Evolutionary conservation across 2,329 filamentous ascomycete genomes (phyloP), one percentile per base, ranked within the genome.

Genomic region (Arachnopeziza araneosa): DNA sequence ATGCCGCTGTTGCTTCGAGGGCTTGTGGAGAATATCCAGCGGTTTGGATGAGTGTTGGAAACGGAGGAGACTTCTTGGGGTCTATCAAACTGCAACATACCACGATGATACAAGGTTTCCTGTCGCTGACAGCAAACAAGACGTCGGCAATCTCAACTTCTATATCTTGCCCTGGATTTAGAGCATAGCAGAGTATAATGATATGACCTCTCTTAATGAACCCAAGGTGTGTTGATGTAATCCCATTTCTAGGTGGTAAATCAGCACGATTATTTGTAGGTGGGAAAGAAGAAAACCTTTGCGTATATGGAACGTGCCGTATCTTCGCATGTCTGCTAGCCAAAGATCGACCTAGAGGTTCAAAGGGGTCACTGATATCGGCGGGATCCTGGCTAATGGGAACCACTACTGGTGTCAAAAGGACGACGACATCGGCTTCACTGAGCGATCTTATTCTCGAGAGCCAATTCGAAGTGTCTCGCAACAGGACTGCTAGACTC

Each of bases 241-340:
- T 83, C 80, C 70, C 69, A 58, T 70, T 67, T 52, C 66, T 70
- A 32, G 9, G 12, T 12, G 21, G 48, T 17, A n/a, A 24, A 36
- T 66, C 22, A 65, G 58, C 44, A 60, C 10, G 12, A 24, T 24
- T 17, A 21, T 24, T 17, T 21, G 17, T 19, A 52, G n/a, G 49
- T 21, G 7, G 74, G 14, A 49, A 22, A 21, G 12, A 17, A 23
- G 24, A 58, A 54, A 23, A 69, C 56, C 79, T 78, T 53, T 84
- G 81, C 5, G 85, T 83, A 68, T 90, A 93, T 6, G 89, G 88
- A 51, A 91, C 83, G 70, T 92, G 89, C 22, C 86, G 83, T 62
- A 92, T 78, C 71, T 79, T 79, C 2, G 79, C 75, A 68, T 89
- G 85, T 65, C 81, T 78, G 54, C 74, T 76, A 54, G 84, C 82